Base-by-base conservation (phyloP, 208 protist species). In the Trypanosoma grayi region DNA sequence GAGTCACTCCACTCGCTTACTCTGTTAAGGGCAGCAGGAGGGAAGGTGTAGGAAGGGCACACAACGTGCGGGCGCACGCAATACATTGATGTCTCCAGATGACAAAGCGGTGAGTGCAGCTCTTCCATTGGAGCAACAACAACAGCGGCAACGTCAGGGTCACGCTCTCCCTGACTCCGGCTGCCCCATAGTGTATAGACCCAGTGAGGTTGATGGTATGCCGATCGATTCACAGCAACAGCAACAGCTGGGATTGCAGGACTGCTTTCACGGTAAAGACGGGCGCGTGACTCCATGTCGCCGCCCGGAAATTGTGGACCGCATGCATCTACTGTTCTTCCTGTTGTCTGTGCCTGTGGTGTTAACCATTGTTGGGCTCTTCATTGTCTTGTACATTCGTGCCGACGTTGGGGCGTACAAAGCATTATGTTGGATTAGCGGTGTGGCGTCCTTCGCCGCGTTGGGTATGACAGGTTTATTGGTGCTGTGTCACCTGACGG, bases 401-500 rank as follows among this genome's bases (percentile, higher is more conserved):
- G 11, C 37, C 25, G n/a, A 43, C 36, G 20, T 67, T 20, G 33
- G 47, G 16, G 61, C 61, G 22, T 31, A 56, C 25, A 45, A 20
- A 16, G 30, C 48, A 27, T 25, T 55, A 14, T 50, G 18, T 53
- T 11, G 18, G 1, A 47, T 67, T 24, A 57, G 50, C 45, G 47
- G 50, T n/a, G 31, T 67, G 13, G 72, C 61, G 11, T 33, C 50
- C 48, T 34, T 61, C 25, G 24, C 52, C 36, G 36, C 60, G 9
- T 16, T 52, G 14, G 37, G 50, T 16, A 57, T 68, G 46, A 74
- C 68, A 20, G 8, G 45, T 10, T 52, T 74, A 37, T 41, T 74
- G 9, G 68, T 81, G 10, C 56, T 64, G 24, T 50, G 52, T 25
- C 75, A 81, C 54, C 58, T 81, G 14, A 69, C n/a, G 18, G 16